Evolutionary conservation across 345 rosid genomes (phyloP).

Genomic region (Excoecaria cochinchinensis): DNA sequence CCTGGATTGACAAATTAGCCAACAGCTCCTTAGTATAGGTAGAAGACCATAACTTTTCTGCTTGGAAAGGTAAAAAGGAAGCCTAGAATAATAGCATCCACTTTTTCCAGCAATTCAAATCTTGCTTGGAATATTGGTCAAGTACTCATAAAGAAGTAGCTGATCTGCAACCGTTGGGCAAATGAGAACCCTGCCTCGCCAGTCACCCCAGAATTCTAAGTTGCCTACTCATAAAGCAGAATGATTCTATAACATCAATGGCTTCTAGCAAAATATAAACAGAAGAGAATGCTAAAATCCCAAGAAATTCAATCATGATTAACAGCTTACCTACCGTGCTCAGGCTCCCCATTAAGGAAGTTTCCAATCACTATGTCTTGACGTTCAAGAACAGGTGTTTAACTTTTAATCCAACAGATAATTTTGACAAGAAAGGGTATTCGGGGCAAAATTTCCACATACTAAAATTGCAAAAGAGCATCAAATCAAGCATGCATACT

Average conservation of each 20-base stretch:
- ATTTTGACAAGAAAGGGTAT: neutral
- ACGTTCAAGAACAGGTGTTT: neutral
- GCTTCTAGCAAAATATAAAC: neutral
- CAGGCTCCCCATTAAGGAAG: neutral
- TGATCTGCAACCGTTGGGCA: neutral
- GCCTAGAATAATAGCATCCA: neutral
- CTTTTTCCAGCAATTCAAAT: conserved; percentile 8
- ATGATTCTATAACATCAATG: neutral
- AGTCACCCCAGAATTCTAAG: neutral
- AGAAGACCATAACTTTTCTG: neutral
- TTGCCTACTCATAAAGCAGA: neutral
- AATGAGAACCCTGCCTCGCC: neutral
- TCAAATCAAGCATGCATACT: no score
- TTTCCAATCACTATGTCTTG: neutral
- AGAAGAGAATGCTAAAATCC: conserved; percentile 4
- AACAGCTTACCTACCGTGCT: neutral
- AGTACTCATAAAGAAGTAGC: neutral
- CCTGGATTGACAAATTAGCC: neutral
- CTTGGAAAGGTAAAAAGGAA: neutral
- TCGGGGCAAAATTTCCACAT: neutral
- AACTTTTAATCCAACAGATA: neutral
- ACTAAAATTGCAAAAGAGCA: neutral
- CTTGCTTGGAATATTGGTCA: conserved; percentile 1
- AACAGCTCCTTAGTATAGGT: neutral
- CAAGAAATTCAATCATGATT: conserved; percentile 2